Evolutionary conservation across 192 early-diverging fungal genomes (phyloP).

Genomic region (Podila epicladia): DNA sequence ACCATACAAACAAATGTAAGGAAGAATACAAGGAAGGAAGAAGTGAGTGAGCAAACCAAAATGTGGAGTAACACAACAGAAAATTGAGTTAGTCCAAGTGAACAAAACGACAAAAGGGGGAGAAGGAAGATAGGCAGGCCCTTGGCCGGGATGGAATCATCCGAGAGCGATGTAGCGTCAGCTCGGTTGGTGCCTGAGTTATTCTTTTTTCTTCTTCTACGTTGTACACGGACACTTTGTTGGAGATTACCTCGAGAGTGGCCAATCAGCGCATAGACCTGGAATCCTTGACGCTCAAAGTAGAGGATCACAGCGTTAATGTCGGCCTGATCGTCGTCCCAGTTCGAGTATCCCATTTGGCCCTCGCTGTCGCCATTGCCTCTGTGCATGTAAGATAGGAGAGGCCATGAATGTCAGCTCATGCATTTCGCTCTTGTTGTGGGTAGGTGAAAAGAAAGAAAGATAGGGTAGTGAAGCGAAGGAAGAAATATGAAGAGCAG

Average conservation of each 20-base stretch:
- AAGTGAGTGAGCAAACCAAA: neutral
- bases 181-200: too few species aligned
- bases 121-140: neutral
- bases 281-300: constrained; percentile 46
- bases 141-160: neutral
- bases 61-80: too few species aligned
- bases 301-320: constrained; percentile 41
- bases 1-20: neutral
- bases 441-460: neutral
- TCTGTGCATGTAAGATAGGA: constrained; percentile 1
- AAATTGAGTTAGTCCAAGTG: too few species aligned
- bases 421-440: constrained; percentile 1
- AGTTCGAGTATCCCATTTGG: constrained; percentile 40
- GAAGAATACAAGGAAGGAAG: neutral
- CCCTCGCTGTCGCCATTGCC: constrained; percentile 57
- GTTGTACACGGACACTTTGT: neutral
- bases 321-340: constrained; percentile 47
- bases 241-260: constrained; percentile 49
- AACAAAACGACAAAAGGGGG: neutral
- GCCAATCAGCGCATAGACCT: constrained; percentile 49
- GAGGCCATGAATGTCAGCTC: too few species aligned
- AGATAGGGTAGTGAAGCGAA: neutral
- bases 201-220: too few species aligned
- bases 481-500: too few species aligned
- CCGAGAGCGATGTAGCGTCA: neutral